Conservation (phyloP, 140 eudicot species). For the Anethum foeniculum region DNA sequence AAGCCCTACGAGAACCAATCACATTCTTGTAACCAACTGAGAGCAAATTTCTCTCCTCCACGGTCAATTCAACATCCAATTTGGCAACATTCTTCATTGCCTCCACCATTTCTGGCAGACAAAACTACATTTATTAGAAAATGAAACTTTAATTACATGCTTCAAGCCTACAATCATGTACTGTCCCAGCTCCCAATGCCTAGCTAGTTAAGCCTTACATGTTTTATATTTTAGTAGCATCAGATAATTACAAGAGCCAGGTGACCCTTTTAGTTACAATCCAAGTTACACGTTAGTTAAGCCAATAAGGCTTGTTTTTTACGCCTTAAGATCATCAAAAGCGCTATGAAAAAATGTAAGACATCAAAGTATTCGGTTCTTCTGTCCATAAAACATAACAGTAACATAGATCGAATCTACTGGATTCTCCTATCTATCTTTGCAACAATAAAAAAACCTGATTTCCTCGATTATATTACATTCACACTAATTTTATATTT, state of each 20-base stretch:
- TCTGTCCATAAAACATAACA: not conserved
- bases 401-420: not conserved
- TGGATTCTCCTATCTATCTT: not conserved
- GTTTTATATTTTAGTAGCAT: not conserved
- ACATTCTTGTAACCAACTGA: slow-evolving; percentile 95
- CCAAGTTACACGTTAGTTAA: not conserved
- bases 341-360: not conserved
- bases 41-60: slow-evolving; percentile 86
- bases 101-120: slow-evolving; percentile 80
- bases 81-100: slow-evolving; percentile 85
- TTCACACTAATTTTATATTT: not conserved
- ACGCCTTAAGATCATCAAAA: not conserved
- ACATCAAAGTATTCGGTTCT: not conserved
- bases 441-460: not conserved
- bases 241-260: not conserved
- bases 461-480: not conserved
- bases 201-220: not conserved
- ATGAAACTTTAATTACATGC: not conserved
- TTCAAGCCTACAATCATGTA: not conserved
- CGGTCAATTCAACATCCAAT: slow-evolving; percentile 67
- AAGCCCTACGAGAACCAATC: slow-evolving; percentile 82
- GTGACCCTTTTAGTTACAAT: not conserved
- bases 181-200: not conserved
- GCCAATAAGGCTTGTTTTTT: not conserved
- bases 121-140: not conserved